phyloP scores from a whole-genome alignment of 768 basidiomycete species.

The Trametopsis cervina region DNA sequence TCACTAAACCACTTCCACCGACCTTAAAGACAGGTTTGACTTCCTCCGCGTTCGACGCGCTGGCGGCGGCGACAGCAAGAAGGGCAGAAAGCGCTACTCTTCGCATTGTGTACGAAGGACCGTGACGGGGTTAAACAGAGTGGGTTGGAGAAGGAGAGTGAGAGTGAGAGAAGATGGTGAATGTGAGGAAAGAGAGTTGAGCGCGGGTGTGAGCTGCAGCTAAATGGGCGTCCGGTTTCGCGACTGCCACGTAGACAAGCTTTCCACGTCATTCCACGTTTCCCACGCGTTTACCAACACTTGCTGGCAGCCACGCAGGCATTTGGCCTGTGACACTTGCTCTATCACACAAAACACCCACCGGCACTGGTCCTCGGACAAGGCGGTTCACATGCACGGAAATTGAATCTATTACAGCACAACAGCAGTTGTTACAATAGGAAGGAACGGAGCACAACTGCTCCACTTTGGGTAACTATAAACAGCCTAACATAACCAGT shows the following conservation, averaged over 20 bases:
- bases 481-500: no score
- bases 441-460: no score
- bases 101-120: constrained; percentile 82
- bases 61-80: constrained; percentile 59
- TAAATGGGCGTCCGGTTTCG: constrained; percentile 31
- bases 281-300: constrained; percentile 11
- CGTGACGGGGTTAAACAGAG: constrained; percentile 32
- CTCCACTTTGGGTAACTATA: no score
- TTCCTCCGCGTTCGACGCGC: constrained; percentile 50
- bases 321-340: background rate
- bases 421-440: no score
- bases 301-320: background rate
- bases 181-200: constrained; percentile 28
- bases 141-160: no score
- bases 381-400: constrained; percentile 16
- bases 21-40: constrained; percentile 68
- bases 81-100: constrained; percentile 76
- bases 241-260: constrained; percentile 36
- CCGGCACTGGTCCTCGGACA: background rate
- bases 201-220: constrained; percentile 15
- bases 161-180: constrained; percentile 33
- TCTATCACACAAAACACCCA: background rate
- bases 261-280: constrained; percentile 28
- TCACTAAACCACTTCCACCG: constrained; percentile 16
- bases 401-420: constrained; percentile 11